Conservation (phyloP, 352 stramenopile genomes). For the Pythium oligandrum region DNA sequence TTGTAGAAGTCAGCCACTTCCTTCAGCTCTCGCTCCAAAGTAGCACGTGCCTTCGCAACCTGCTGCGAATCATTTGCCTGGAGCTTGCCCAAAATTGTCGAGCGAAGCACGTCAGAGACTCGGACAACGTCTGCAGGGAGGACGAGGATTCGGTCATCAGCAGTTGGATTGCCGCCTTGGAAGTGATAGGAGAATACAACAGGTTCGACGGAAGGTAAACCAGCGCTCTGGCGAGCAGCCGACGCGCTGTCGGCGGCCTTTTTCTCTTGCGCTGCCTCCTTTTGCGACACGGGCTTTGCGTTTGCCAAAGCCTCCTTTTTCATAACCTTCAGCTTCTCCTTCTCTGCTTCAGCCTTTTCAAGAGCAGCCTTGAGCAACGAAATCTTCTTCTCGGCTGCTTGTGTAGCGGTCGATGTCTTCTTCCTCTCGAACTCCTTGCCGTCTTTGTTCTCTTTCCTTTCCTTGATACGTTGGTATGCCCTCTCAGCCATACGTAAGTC, state of each 20-base stretch:
- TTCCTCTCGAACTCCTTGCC: not conserved
- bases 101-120: constrained; percentile 37
- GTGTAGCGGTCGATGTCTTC: too few relatives aligned
- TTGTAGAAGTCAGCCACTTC: constrained; percentile 35
- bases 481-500: constrained; percentile 16
- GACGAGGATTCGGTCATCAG: constrained; percentile 33
- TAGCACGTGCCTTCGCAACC: constrained; percentile 17
- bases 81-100: constrained; percentile 41
- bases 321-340: not conserved
- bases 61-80: constrained; percentile 38
- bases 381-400: too few relatives aligned
- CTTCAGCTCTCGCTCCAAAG: constrained; percentile 30
- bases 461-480: not conserved
- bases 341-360: constrained; percentile 13
- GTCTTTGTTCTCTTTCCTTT: constrained; percentile 10
- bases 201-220: constrained; percentile 10
- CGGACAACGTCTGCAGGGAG: constrained; percentile 41
- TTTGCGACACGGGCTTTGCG: too few relatives aligned
- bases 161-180: constrained; percentile 15
- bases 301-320: not conserved
- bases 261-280: too few relatives aligned
- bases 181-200: constrained; percentile 37
- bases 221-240: not conserved
- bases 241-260: too few relatives aligned
- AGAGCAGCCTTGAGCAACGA: not conserved